A percentile compares a stretch with the other conserved stretches of the same genome.
phyloP scores from a whole-genome alignment of 1,284 basidiomycete genomes.

The Rhodotorula glutinis region DNA sequence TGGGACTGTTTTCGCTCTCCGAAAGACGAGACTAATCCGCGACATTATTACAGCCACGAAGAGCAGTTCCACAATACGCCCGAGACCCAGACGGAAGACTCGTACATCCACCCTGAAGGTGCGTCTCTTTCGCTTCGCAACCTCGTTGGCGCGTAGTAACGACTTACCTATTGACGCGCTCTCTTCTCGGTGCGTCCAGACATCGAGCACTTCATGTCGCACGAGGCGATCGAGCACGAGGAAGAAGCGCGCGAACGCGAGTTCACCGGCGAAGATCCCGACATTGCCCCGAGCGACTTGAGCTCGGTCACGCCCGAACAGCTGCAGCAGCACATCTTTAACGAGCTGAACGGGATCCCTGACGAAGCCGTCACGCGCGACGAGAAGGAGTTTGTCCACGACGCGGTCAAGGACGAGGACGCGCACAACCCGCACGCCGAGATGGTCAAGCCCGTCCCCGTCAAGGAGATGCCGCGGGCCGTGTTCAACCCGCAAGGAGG shows the following conservation, averaged over 20 bases:
- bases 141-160: too few relatives aligned
- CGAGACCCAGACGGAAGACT: constrained; percentile 92
- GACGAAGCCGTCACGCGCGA: constrained; percentile 22
- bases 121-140: too few relatives aligned
- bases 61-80: constrained; percentile 90
- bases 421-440: constrained; percentile 12
- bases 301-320: constrained; percentile 14
- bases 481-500: constrained; percentile 6
- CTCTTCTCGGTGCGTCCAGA: constrained; percentile 25
- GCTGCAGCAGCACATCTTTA: constrained; percentile 31
- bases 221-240: constrained; percentile 78
- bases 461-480: constrained; percentile 48
- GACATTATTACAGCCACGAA: constrained; percentile 75
- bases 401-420: constrained; percentile 15
- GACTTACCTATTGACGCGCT: too few relatives aligned
- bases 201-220: constrained; percentile 76
- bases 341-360: constrained; percentile 25
- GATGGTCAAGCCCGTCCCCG: constrained; percentile 59
- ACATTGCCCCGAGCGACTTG: constrained; percentile 10
- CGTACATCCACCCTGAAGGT: constrained; percentile 91
- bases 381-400: constrained; percentile 38
- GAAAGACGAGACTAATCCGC: too few relatives aligned
- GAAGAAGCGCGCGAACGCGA: constrained; percentile 61
- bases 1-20: too few relatives aligned
- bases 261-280: constrained; percentile 50